phyloP scores from a whole-genome alignment of 768 basidiomycete genomes.

The Polyporus arcularius region DNA sequence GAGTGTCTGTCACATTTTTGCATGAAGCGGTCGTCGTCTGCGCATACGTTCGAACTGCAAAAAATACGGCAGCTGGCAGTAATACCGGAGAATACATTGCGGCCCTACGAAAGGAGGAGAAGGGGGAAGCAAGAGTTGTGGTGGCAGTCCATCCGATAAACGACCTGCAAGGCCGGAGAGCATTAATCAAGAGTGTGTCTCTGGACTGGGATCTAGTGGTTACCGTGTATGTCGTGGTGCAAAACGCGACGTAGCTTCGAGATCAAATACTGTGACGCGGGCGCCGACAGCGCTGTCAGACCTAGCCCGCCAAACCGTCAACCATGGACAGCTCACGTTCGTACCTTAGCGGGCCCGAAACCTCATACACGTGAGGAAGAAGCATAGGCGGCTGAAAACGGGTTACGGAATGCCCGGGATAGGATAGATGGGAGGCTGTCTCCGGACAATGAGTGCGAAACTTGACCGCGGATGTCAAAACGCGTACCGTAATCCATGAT shows the following conservation, averaged over 20 bases:
- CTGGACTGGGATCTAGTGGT: background rate
- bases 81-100: too few relatives aligned
- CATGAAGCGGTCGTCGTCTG: constrained; percentile 5
- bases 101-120: too few relatives aligned
- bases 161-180: too few relatives aligned
- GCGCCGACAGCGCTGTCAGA: background rate
- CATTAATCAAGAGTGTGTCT: background rate
- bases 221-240: too few relatives aligned
- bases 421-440: background rate
- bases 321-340: background rate
- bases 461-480: background rate
- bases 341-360: background rate
- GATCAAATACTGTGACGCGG: background rate
- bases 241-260: too few relatives aligned
- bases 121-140: too few relatives aligned
- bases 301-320: background rate
- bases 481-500: background rate
- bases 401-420: background rate
- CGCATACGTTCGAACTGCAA: background rate
- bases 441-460: background rate
- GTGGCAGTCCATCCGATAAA: too few relatives aligned
- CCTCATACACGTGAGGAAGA: background rate
- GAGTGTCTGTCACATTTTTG: background rate
- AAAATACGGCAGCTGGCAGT: too few relatives aligned
- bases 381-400: background rate